These are phyloP conservation scores for Grosmannia serpens DNA, from an alignment of 2,329 filamentous ascomycete genomes.

Conservation along the genomic window DNA sequence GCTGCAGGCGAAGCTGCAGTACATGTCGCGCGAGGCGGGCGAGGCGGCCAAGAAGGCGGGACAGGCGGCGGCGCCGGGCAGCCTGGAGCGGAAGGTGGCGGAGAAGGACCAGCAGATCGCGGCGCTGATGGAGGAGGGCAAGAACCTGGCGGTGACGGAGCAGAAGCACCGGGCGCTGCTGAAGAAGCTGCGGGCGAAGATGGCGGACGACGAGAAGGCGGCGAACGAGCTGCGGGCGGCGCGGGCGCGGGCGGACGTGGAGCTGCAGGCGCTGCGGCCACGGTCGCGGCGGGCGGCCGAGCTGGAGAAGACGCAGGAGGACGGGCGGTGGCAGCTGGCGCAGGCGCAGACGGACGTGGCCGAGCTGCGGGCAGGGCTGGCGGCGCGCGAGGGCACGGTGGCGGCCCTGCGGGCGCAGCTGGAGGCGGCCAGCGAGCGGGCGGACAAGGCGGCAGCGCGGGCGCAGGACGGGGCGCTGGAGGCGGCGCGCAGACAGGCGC, in stretches of 20 bases:
- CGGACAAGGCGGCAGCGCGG: constrained; percentile 54
- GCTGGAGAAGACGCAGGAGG: constrained; percentile 47
- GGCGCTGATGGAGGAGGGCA: constrained; percentile 81
- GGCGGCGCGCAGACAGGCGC: constrained; percentile 42
- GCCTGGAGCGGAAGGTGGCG: constrained; percentile 64
- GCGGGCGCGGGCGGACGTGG: constrained; percentile 45
- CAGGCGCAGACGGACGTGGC: constrained; percentile 38
- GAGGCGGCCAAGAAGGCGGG: constrained; percentile 62
- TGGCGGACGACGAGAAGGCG: constrained; percentile 54
- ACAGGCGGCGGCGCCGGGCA: constrained; percentile 49
- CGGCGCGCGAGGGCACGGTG: constrained; percentile 53
- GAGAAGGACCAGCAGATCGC: constrained; percentile 89
- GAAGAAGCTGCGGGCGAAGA: constrained; percentile 63
- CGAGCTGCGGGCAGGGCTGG: constrained; percentile 47
- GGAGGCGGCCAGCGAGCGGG: constrained; percentile 53
- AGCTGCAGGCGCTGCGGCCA: constrained; percentile 34
- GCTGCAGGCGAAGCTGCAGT: constrained; percentile 81
- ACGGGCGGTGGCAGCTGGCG: constrained; percentile 12
- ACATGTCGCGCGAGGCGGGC: constrained; percentile 68
- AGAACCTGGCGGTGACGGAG: constrained; percentile 75
- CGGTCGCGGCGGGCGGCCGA: constrained; percentile 38
- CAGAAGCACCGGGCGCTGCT: constrained; percentile 73
- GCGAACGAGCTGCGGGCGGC: constrained; percentile 46
- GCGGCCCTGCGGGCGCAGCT: constrained; percentile 59
- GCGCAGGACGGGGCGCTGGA: constrained; percentile 57